These are phyloP conservation scores for Oryza punctata DNA, from an alignment of 176 grass and related monocot genomes.

Conservation along the genomic window DNA sequence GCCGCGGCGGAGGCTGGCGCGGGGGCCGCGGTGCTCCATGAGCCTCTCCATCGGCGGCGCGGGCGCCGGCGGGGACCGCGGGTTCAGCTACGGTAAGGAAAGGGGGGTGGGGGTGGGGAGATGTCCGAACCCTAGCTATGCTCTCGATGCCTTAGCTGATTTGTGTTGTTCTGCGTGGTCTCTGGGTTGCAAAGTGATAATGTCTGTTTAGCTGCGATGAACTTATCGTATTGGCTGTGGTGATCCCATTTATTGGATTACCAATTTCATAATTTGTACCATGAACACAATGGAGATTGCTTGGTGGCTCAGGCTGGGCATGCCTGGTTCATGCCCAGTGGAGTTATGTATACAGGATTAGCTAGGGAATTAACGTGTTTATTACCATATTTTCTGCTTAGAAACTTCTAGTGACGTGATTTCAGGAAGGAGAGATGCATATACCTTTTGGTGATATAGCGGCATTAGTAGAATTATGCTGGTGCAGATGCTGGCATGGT, in stretches of 20 bases:
- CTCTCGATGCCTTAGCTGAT: neutral
- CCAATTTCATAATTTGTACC: neutral
- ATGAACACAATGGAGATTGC: neutral
- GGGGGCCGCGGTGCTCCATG: slow-evolving; percentile 59
- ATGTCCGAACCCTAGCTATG: neutral
- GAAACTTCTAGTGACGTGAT: neutral
- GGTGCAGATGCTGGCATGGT: too few relatives aligned
- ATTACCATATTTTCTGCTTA: neutral
- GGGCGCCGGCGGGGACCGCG: slow-evolving; percentile 41
- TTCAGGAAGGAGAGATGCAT: neutral
- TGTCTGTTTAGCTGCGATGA: neutral
- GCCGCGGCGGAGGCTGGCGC: slow-evolving; percentile 32
- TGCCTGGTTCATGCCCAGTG: neutral
- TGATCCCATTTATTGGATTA: neutral
- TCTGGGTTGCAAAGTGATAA: slow-evolving; percentile 21
- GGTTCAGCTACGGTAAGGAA: slow-evolving; percentile 62
- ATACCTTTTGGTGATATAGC: neutral
- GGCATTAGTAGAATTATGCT: neutral
- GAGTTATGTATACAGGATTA: neutral
- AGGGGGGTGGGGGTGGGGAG: neutral
- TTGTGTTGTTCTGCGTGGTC: neutral
- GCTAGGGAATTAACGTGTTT: neutral
- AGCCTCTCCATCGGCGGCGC: slow-evolving; percentile 66
- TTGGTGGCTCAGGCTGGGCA: neutral
- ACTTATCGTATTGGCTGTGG: neutral